These are phyloP conservation scores for Botrytis tulipae DNA, from an alignment of 2,329 filamentous ascomycete species.

Conservation along the genomic window DNA sequence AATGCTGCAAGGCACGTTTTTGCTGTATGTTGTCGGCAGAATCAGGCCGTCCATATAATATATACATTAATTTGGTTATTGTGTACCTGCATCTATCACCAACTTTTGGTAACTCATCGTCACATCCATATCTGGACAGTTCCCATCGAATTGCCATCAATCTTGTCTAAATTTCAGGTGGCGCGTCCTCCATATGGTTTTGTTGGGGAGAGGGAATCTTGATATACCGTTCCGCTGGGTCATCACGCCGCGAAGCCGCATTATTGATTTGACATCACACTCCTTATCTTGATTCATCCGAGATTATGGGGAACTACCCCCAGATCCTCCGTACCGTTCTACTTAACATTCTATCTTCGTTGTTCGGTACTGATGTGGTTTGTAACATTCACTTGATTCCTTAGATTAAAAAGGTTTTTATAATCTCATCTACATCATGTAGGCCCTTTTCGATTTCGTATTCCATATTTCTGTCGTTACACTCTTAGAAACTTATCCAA, in stretches of 20 bases:
- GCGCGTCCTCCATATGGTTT: background rate
- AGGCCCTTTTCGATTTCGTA: background rate
- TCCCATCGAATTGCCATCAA: background rate
- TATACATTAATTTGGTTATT: background rate
- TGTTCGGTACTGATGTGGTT: background rate
- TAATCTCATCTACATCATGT: background rate
- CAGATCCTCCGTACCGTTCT: background rate
- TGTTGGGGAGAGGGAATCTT: background rate
- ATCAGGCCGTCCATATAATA: background rate
- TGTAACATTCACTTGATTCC: constrained; percentile 1
- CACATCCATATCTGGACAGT: background rate
- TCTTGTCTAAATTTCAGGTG: background rate
- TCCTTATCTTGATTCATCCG: background rate
- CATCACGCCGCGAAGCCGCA: background rate
- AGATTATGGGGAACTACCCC: background rate
- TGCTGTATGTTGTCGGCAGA: background rate
- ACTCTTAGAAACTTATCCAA: background rate
- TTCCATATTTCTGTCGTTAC: background rate
- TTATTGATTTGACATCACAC: background rate
- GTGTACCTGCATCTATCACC: background rate
- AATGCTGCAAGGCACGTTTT: constrained; percentile 8
- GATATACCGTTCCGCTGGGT: background rate
- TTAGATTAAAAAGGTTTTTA: background rate
- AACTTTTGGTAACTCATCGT: background rate
- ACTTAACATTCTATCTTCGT: background rate